Base-by-base conservation (phyloP, 2,329 filamentous ascomycete species). In the Lojkania enalia region DNA sequence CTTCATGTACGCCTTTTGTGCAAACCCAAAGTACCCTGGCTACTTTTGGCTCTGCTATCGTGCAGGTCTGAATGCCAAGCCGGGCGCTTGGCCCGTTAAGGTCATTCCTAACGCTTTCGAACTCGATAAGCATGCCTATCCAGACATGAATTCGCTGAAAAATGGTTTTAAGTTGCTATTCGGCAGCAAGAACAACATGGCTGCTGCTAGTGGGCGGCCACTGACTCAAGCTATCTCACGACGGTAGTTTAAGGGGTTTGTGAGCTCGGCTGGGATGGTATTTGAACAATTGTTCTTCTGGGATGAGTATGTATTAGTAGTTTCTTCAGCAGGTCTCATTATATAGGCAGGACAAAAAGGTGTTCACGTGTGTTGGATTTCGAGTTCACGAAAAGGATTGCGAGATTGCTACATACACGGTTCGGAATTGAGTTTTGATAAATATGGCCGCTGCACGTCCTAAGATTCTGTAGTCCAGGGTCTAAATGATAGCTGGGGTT, bases 31-130 rank as follows among this genome's bases (percentile, higher is more conserved):
- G 71, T 87, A 92, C 66, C 88, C 94, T 0, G 94, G 94, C 23
- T 96, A 96, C 76, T 99, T 99, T 74, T 87, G 84, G 75, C 81
- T 99, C 30, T 95, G 90, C 75, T 99, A 96, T 83, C 97, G 97
- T 75, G 89, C 90, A 18, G 92, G 88, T 49, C 81, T 85, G 58
- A 77, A 80, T 37, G 87, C 89, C 2, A 79, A 77, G 33, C 82
- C 92, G 41, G 84, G 87, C 52, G 84, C 83, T 35, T 91, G 92
- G 85, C 83, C 84, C 4, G 89, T 99, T 53, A 91, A 94, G 59
- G 85, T 96, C 27, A 87, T 97, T 14, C 94, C 94, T 2, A 88
- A 95, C 61, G 94, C 89, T 4, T 99, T 92, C 65, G 90, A 97
- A 74, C 79, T 99, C 60, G 84, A 90, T 72, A 88, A 87, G 56